Base-by-base conservation (phyloP, 2,329 filamentous ascomycete genomes). In the Botrytis fabae region DNA sequence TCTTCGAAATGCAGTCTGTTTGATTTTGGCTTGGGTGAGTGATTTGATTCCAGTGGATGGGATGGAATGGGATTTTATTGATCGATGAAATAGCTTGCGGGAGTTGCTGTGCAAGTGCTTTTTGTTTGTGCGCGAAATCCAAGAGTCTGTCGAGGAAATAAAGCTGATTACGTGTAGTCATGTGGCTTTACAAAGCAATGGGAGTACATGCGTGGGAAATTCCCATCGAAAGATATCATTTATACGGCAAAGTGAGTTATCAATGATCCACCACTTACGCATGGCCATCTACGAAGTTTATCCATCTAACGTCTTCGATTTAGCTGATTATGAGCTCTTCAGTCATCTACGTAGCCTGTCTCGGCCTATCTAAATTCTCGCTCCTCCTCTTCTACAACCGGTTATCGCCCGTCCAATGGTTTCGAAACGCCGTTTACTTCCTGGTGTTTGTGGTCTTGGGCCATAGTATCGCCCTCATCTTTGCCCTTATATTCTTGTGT, bases 21-120 rank as follows among this genome's bases (percentile, higher is more conserved):
- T 70, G 28, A 70, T 70, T 18, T 20, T 70, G 20, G 69, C 69
- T 25, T 70, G 69, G 69, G 69, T 70, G 40, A 70, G 69, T 64
- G 8, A 51, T 22, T 22, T 18, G 6, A 1, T 38, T 40, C 5
- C 25, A 68, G n/a, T 32, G 16, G 9, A 64, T 70, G 14, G 12
- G 2, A 20, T 38, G 32, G 44, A 18, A 12, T 59, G 25, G 66
- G 10, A 51, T 51, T 4, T 51, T 63, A 51, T 32, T 70, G 46
- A 70, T 20, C 7, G 32, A 51, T 18, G 22, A 35, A 32, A 63
- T 51, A 70, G 69, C 10, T 70, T 28, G 61, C 42, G 22, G 69
- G 57, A 10, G 18, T 70, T 14, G 32, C 42, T n/a, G 69, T 70
- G 38, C 69, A 70, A 12, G 46, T 25, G 4, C 42, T 70, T 16